Base-by-base conservation (phyloP, 805 yeast genomes). In the Candida piceae region DNA sequence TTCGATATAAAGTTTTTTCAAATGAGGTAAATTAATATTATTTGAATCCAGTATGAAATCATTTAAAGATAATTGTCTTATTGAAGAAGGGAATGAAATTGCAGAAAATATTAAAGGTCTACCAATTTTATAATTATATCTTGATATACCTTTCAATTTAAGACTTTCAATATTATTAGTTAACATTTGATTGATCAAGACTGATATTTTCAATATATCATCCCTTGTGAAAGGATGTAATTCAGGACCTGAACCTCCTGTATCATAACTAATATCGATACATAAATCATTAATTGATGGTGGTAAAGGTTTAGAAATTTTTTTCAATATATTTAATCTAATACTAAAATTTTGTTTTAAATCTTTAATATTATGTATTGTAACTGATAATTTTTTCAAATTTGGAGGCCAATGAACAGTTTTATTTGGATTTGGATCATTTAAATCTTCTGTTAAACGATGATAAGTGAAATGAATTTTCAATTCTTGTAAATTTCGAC, bases 241-340 rank as follows among this genome's bases (percentile, higher is more conserved):
- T 29, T 55, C 58, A 22, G 58, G 57, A 11, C 57, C 58, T 1
- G 58, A 50, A 10, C 58, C 58, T 5, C 59, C 60, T 12, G 60
- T 54, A 38, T 55, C 60, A 38, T 52, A 55, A 39, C 55, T 48
- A 13, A 55, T 54, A 49, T 55, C 60, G 36, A 55, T 45, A 28
- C 59, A 54, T 32, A 55, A 38, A 34, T 55, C 60, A 27, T 42
- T 35, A 35, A 54, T 45, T 13, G 60, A 53, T 11, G 43, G 43
- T 4, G 60, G 60, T 23, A 54, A 40, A 17, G 58, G 58, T 32
- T 46, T 51, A 2, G 58, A 45, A 28, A 55, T 45, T 33, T 52
- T 55, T 27, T 41, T 42, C 17, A 55, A 39, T 30, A 55, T 50
- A 29, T 53, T 49, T 33, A 55, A 39, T 33, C 60, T 45, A 29